A percentile compares a stretch with the other conserved stretches of the same genome.
phyloP scores from a whole-genome alignment of 2,329 filamentous ascomycete genomes.

The Paecilomyces formosus region DNA sequence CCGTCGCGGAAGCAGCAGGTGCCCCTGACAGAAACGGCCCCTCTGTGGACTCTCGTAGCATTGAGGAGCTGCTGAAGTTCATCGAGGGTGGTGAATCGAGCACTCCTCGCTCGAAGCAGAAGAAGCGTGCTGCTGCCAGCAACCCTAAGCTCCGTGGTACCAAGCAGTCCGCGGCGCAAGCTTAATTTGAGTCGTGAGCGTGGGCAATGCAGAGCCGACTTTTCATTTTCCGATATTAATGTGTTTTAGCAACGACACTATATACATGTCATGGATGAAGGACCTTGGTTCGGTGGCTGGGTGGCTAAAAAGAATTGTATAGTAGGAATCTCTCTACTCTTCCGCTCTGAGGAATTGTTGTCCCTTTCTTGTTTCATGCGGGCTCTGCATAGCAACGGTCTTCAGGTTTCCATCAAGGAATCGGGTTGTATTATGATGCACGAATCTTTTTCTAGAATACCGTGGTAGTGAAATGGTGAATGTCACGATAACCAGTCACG shows the following conservation, averaged over 20 bases:
- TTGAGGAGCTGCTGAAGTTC: conserved; percentile 89
- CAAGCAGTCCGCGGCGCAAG: conserved; percentile 28
- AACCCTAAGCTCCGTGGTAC: conserved; percentile 38
- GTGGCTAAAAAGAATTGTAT: conserved; percentile 9
- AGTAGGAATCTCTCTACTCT: conserved; percentile 31
- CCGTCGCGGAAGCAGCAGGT: conserved; percentile 42
- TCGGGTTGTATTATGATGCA: conserved; percentile 6
- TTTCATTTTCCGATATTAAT: conserved; percentile 1
- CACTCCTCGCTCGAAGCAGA: conserved; percentile 34
- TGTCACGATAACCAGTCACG: neutral
- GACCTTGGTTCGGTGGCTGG: conserved; percentile 8
- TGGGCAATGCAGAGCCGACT: conserved; percentile 2
- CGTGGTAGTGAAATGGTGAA: neutral
- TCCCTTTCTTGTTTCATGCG: conserved; percentile 11
- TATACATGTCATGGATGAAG: conserved; percentile 5
- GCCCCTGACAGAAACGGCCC: conserved; percentile 31
- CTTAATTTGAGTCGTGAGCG: conserved; percentile 11
- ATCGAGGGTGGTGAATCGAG: conserved; percentile 64
- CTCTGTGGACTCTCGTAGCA: conserved; percentile 66
- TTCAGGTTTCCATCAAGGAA: conserved; percentile 18
- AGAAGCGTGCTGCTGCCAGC: conserved; percentile 35
- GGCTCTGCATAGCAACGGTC: conserved; percentile 18
- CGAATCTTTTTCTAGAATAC: neutral
- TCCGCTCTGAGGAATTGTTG: conserved; percentile 3
- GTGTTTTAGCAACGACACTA: conserved; percentile 1